Evolutionary conservation across 1,139 yeast genomes (phyloP), one percentile per base, ranked within the genome.

Genomic region (Debaryomycetaceae sp.): DNA sequence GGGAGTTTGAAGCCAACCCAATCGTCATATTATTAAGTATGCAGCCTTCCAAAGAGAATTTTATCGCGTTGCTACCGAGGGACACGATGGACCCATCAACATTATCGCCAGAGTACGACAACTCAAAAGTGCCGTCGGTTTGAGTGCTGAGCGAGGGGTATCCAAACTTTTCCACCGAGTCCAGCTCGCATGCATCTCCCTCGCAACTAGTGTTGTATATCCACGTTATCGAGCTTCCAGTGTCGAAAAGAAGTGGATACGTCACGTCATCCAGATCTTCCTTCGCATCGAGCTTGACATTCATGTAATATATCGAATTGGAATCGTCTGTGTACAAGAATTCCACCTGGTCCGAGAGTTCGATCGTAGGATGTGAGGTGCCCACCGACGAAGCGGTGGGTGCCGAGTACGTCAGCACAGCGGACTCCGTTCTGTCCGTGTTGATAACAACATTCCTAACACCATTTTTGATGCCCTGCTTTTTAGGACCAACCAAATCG

Each of bases 141-240:
- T 41, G 40, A 14, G 60, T 42, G 5, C 50, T 34, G 0, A 59
- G 48, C 2, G 60, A 40, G 6, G 62, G 53, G 37, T 60, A 54
- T 38, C 62, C 45, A 37, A 65, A 63, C 44, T 57, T 62, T 36
- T 47, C 44, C 6, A 59, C 50, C 14, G 48, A 42, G 2, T 44
- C 20, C 35, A 61, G 55, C 3, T 60, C 45, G 56, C 88, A 83
- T 0, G 80, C 70, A 11, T 56, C 49, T 31, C 72, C 69, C 0
- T 65, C 60, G 62, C 88, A 83, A 41, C 74, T 63, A 1, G 68
- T 58, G 42, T 81, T 81, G 56, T 80, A 81, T 3, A 83, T 71
- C 89, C 89, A 83, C 2, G 83, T 60, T 48, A 81, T 76, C 35
- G 83, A 80, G 34, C 85, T 80, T 1, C 87, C 88, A 0, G 89